phyloP scores from a whole-genome alignment of 2,329 filamentous ascomycete genomes.

The Teratosphaeria zuluensis region DNA sequence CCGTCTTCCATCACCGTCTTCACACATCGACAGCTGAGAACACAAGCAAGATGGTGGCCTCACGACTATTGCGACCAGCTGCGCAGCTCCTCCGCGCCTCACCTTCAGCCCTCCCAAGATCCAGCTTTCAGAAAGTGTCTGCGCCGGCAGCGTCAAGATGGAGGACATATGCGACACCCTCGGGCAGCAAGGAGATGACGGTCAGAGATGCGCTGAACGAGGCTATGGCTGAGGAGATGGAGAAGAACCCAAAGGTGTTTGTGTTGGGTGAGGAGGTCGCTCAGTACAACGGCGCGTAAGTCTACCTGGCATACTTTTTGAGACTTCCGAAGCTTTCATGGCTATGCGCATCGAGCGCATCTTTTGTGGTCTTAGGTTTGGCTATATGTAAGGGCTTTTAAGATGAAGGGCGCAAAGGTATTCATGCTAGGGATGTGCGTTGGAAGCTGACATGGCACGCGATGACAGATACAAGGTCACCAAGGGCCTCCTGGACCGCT shows the following conservation, averaged over 20 bases:
- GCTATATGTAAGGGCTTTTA: background rate
- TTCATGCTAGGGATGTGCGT: background rate
- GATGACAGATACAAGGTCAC: conserved; percentile 81
- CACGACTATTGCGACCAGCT: conserved; percentile 55
- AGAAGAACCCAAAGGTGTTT: conserved; percentile 89
- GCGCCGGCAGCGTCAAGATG: conserved; percentile 37
- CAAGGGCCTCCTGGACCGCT: conserved; percentile 91
- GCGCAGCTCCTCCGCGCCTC: conserved; percentile 52
- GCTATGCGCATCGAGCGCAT: background rate
- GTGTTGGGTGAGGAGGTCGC: conserved; percentile 95
- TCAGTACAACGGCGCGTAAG: conserved; percentile 90
- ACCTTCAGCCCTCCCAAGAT: conserved; percentile 40
- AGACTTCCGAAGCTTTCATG: background rate
- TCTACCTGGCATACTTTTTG: background rate
- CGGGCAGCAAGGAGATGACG: conserved; percentile 79
- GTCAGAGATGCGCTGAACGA: conserved; percentile 97
- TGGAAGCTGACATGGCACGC: conserved; percentile 28
- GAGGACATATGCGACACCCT: conserved; percentile 48
- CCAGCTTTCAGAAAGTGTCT: conserved; percentile 41
- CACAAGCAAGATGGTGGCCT: conserved; percentile 41
- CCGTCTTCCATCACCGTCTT: background rate
- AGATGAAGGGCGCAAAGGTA: background rate
- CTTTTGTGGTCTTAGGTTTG: background rate
- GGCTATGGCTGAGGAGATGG: conserved; percentile 94
- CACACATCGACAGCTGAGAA: background rate